A percentile compares a stretch with the other conserved stretches of the same genome.
Evolutionary conservation across 2,329 filamentous ascomycete genomes (phyloP).

Genomic region (Bipolaris cookei): DNA sequence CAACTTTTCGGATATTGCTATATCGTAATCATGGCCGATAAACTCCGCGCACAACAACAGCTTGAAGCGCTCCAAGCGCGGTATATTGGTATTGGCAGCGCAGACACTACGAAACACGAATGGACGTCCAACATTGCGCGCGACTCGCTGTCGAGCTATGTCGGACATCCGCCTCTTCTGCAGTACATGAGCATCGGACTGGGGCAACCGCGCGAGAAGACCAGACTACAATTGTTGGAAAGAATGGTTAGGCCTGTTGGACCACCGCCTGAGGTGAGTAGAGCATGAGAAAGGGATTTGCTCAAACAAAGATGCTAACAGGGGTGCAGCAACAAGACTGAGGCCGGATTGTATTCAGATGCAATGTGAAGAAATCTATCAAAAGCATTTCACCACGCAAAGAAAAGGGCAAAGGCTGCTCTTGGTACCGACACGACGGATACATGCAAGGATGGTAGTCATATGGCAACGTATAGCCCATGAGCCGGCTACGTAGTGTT

Average conservation of each 20-base stretch:
- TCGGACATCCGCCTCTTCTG: slow-evolving; percentile 87
- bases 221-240: slow-evolving; percentile 80
- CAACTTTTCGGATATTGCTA: background rate
- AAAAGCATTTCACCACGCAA: background rate
- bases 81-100: slow-evolving; percentile 93
- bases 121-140: slow-evolving; percentile 96
- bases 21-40: slow-evolving; percentile 72
- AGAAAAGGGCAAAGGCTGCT: slow-evolving; percentile 1
- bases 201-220: slow-evolving; percentile 81
- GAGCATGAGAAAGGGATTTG: background rate
- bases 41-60: slow-evolving; percentile 95
- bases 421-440: slow-evolving; percentile 2
- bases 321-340: slow-evolving; percentile 30
- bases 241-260: slow-evolving; percentile 71
- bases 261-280: slow-evolving; percentile 65
- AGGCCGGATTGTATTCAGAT: background rate
- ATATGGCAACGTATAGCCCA: background rate
- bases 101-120: slow-evolving; percentile 96
- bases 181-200: slow-evolving; percentile 89
- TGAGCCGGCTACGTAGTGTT: slow-evolving; percentile 11
- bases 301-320: slow-evolving; percentile 9
- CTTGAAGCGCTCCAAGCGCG: slow-evolving; percentile 96
- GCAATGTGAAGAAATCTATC: background rate
- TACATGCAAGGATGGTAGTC: slow-evolving; percentile 7
- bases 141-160: slow-evolving; percentile 86